Evolutionary conservation across 148 eudicot species (phyloP).

Genomic region (Amaranthus palmeri): DNA sequence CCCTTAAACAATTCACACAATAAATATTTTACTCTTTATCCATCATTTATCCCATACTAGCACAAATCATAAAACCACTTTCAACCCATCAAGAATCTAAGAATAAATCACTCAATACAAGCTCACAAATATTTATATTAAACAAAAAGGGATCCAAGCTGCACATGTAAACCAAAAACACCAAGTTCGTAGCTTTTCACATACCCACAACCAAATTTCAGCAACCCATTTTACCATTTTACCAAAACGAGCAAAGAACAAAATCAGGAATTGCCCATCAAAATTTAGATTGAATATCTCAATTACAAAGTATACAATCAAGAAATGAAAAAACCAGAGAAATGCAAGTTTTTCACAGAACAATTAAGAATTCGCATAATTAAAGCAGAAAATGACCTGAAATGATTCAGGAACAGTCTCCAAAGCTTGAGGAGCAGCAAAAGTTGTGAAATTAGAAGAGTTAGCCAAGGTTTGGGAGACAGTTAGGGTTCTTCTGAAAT

Average conservation of each 20-base stretch:
- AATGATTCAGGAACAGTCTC: conserved; percentile 20
- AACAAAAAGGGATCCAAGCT: not conserved
- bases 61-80: too few species aligned
- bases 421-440: conserved; percentile 44
- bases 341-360: too few species aligned
- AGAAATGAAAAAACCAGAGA: too few species aligned
- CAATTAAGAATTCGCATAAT: too few species aligned
- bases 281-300: not conserved
- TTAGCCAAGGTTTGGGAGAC: conserved; percentile 2
- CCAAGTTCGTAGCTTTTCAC: not conserved
- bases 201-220: not conserved
- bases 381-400: conserved; percentile 8
- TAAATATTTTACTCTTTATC: not conserved
- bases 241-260: not conserved
- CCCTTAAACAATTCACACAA: not conserved
- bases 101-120: not conserved
- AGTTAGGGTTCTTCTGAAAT: conserved; percentile 22
- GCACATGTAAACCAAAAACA: not conserved
- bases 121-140: not conserved
- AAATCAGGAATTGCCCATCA: not conserved
- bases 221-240: conserved; percentile 17
- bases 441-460: conserved; percentile 19
- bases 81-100: not conserved
- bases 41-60: not conserved
- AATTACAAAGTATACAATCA: too few species aligned